Percentiles rank a stretch among this genome's conserved stretches.
These are phyloP conservation scores for Kurtzmaniella natalensis DNA, from an alignment of 1,139 yeast species.

Conservation along the genomic window DNA sequence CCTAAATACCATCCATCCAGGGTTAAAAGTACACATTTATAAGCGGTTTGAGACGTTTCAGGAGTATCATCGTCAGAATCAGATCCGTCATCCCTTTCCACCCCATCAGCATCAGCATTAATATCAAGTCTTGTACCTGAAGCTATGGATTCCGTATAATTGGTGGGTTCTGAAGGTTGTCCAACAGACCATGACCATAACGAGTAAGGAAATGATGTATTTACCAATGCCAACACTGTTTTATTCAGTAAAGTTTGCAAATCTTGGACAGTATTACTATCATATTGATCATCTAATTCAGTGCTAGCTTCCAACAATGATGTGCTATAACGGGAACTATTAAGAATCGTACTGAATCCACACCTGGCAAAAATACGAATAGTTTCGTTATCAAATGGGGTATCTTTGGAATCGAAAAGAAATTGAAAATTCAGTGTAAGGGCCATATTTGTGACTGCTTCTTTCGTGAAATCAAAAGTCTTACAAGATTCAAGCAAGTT, in stretches of 20 bases:
- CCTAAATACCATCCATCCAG: constrained; percentile 52
- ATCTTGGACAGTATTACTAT: neutral
- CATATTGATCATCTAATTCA: constrained; percentile 3
- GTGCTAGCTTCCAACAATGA: constrained; percentile 14
- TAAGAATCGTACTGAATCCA: constrained; percentile 62
- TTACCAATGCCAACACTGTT: constrained; percentile 13
- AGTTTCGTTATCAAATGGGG: constrained; percentile 26
- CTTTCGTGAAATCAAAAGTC: constrained; percentile 1
- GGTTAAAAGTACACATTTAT: constrained; percentile 57
- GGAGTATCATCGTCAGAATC: constrained; percentile 4
- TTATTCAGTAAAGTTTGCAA: neutral
- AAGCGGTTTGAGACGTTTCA: constrained; percentile 30
- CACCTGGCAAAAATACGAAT: constrained; percentile 38
- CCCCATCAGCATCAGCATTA: neutral
- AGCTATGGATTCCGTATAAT: neutral
- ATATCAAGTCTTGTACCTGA: neutral
- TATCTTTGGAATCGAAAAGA: constrained; percentile 25
- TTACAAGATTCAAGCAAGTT: constrained; percentile 15
- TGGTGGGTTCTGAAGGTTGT: constrained; percentile 39
- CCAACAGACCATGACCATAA: constrained; percentile 72
- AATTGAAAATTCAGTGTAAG: constrained; percentile 34
- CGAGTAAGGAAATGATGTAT: constrained; percentile 23
- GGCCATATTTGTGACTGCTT: constrained; percentile 12
- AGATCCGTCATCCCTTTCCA: neutral
- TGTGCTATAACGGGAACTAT: constrained; percentile 22